phyloP scores from a whole-genome alignment of 1,284 basidiomycete genomes.

The Ustilago curta region DNA sequence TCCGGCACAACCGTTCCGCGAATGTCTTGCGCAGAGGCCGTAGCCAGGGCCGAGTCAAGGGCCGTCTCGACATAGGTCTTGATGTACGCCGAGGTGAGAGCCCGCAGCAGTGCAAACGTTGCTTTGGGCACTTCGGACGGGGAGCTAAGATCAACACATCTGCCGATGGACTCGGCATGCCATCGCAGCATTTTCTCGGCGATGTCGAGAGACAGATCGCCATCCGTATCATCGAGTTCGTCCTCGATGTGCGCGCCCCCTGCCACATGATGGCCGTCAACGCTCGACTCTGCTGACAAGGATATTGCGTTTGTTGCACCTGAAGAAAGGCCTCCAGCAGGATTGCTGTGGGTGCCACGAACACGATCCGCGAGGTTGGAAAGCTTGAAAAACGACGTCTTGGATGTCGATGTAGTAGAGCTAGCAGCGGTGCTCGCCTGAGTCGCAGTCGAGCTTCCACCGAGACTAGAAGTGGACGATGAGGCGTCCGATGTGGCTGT shows the following conservation, averaged over 20 bases:
- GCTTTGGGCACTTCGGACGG: constrained; percentile 77
- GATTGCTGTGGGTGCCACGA: constrained; percentile 42
- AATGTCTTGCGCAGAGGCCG: constrained; percentile 78
- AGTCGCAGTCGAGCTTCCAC: constrained; percentile 10
- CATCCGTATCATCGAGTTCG: constrained; percentile 52
- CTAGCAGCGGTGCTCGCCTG: constrained; percentile 36
- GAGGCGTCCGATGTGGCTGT: constrained; percentile 77
- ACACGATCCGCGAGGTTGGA: constrained; percentile 62
- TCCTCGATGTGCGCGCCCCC: constrained; percentile 22
- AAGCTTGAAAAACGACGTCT: constrained; percentile 62
- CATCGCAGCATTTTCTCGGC: constrained; percentile 66
- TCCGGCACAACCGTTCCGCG: constrained; percentile 76
- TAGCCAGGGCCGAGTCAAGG: constrained; percentile 83
- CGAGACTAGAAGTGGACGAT: constrained; percentile 34
- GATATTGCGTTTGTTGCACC: constrained; percentile 1
- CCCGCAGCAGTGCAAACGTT: constrained; percentile 84
- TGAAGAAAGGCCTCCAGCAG: constrained; percentile 6
- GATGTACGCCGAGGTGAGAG: constrained; percentile 88
- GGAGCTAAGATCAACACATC: constrained; percentile 65
- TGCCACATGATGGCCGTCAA: constrained; percentile 17
- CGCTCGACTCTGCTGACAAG: constrained; percentile 22
- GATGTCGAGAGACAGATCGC: constrained; percentile 60
- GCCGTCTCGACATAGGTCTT: constrained; percentile 89
- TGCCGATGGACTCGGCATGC: constrained; percentile 68
- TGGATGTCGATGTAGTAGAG: constrained; percentile 28